These are phyloP conservation scores for Phaffia tasmanica DNA, from an alignment of 768 basidiomycete species.

Conservation along the genomic window DNA sequence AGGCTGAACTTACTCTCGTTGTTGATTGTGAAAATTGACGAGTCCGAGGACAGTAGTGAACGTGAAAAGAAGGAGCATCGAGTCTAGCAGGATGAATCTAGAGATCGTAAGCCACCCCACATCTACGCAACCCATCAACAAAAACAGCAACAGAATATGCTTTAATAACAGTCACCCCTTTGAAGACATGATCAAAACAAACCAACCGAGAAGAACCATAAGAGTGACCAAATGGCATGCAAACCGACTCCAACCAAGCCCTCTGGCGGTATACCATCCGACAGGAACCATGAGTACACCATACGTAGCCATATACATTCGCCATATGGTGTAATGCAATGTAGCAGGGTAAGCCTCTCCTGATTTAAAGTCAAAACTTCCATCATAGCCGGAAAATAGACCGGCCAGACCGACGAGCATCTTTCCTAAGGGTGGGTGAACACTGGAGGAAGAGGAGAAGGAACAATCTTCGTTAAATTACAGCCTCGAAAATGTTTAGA, in stretches of 20 bases:
- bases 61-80: slow-evolving; percentile 98
- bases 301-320: slow-evolving; percentile 85
- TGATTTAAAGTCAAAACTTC: slow-evolving; percentile 85
- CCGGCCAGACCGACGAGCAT: slow-evolving; percentile 96
- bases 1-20: slow-evolving; percentile 59
- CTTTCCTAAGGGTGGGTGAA: slow-evolving; percentile 95
- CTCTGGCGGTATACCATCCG: slow-evolving; percentile 91
- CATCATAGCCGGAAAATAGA: slow-evolving; percentile 79
- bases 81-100: slow-evolving; percentile 91
- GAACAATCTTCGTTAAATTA: neutral
- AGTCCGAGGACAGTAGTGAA: slow-evolving; percentile 91
- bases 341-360: slow-evolving; percentile 68
- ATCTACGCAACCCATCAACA: slow-evolving; percentile 47
- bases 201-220: slow-evolving; percentile 82
- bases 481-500: neutral
- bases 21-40: slow-evolving; percentile 94
- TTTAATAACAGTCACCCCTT: neutral
- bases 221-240: slow-evolving; percentile 83
- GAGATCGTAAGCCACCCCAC: slow-evolving; percentile 95
- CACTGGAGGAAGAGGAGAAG: slow-evolving; percentile 34
- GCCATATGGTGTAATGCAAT: slow-evolving; percentile 89
- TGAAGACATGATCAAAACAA: neutral
- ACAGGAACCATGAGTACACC: slow-evolving; percentile 93
- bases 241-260: slow-evolving; percentile 80
- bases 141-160: neutral